Base-by-base conservation (phyloP, 345 rosid genomes). In the Hibiscus syriacus region DNA sequence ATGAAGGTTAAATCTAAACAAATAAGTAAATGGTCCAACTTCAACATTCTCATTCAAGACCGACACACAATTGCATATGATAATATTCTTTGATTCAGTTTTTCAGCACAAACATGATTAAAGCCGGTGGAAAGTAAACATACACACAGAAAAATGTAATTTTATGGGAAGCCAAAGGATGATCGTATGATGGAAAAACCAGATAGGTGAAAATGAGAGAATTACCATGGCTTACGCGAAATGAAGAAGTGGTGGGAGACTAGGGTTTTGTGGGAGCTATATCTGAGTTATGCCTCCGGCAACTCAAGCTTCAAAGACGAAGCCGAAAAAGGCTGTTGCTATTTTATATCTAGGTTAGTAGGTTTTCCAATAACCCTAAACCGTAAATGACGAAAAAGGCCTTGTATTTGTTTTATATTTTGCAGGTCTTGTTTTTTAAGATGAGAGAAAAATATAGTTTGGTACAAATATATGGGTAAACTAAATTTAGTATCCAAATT, bases 171-270 rank as follows among this genome's bases (percentile, higher is more conserved):
- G 11, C 50, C 34, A 50, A 17, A 20, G 36, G 45, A 38, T 39
- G 6, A 36, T 16, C 22, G 36, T 30, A 20, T 3, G 25, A 19
- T 1, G 7, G 9, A 50, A 7, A 4, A 11, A 2, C 16, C 0
- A 20, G 34, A 29, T 1, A 22, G 19, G 39, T 17, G 39, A 5
- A 39, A 14, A 55, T 23, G n/a, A 55, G 29, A 55, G 10, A n/a
- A 26, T 55, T 56, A 68, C 71, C 71, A 68, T 68, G 43, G 54
- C 43, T 26, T 25, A 17, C 16, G 32, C 17, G 26, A 26, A 34
- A 39, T 17, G 39, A 55, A 23, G 27, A 36, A 39, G 2, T 29
- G 32, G 3, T 29, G 1, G 6, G 27, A 41, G 8, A 17, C 6
- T 39, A 39, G 54, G 64, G 53, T 39, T 55, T 39, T 36, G 14